Base-by-base conservation (phyloP, 768 basidiomycete species). In the Termitomyces sp. region DNA sequence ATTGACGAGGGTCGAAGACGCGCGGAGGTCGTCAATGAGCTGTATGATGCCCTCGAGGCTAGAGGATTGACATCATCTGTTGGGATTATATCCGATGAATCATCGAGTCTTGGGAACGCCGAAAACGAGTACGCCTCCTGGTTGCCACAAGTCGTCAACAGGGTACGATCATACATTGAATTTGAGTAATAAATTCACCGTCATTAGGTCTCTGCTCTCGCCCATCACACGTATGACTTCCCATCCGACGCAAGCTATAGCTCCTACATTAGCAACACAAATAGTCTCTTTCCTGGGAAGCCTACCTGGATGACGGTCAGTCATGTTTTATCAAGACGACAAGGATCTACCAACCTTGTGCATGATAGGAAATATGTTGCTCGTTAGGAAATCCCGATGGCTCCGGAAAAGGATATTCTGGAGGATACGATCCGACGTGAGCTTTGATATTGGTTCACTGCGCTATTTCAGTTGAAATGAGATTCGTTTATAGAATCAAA, bases 151-250 rank as follows among this genome's bases (percentile, higher is more conserved):
- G 74, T 74, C 19, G 44, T 67, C 7, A 57, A 62, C 46, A 72
- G 69, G 64, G 71, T 70, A 44, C 4, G 56, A 23, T 5, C n/a
- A 30, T 3, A 19, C 16, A 27, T 52, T 0, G 39, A 30, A 1
- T 19, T 8, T 14, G 19, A 34, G n/a, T 1, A 3, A 32, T 32
- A 42, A 27, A 28, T 17, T 42, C 27, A 45, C 7, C n/a, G n/a
- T 42, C 6, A 17, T 40, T 54, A 71, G 68, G 70, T 79, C 4
- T 68, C 69, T 10, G 75, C 71, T 12, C 59, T 78, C 27, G 71
- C 71, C 12, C 77, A 77, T 51, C 76, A 79, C 57, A 75, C 74
- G n/a, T 79, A 78, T 58, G 74, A 75, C 48, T 79, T 78, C 62
- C 73, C 75, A 3, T 69, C 64, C n/a, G 76, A 76, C 54, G 55